Percentiles rank a stretch among this genome's conserved stretches.
These are phyloP conservation scores for Zygotorulaspora sp. DNA, from an alignment of 805 yeast species.

Conservation along the genomic window DNA sequence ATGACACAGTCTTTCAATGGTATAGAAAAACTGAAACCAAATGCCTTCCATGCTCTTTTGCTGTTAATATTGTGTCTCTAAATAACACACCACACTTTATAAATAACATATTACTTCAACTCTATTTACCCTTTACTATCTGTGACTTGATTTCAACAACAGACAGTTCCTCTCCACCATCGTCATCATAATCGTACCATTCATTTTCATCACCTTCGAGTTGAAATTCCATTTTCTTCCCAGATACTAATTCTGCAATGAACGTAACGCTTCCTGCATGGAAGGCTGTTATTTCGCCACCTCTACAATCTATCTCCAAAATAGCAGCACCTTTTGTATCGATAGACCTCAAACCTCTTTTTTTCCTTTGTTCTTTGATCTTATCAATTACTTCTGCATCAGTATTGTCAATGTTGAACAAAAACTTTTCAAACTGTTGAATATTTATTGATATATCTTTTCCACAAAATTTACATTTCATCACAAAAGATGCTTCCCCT, in stretches of 20 bases:
- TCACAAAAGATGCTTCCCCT: conserved; percentile 81
- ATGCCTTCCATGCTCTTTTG: conserved; percentile 2
- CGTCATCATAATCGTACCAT: conserved; percentile 95
- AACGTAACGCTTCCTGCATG: conserved; percentile 44
- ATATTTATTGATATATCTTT: conserved; percentile 29
- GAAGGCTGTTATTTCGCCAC: conserved; percentile 67
- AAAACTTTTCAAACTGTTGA: conserved; percentile 23
- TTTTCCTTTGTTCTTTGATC: conserved; percentile 25
- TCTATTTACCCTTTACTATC: conserved; percentile 39
- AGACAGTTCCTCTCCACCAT: conserved; percentile 72
- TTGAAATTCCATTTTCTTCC: conserved; percentile 26
- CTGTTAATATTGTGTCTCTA: conserved; percentile 4
- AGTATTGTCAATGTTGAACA: conserved; percentile 18
- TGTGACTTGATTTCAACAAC: conserved; percentile 71
- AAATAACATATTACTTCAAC: conserved; percentile 1
- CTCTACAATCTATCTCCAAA: conserved; percentile 78
- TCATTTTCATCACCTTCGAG: conserved; percentile 76
- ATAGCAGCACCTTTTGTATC: conserved; percentile 35
- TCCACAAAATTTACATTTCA: conserved; percentile 66
- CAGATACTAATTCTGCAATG: conserved; percentile 22
- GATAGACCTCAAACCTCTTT: conserved; percentile 24
- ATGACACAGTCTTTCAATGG: conserved; percentile 3
- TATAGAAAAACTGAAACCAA: conserved; percentile 2
- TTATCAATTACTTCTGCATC: conserved; percentile 16
- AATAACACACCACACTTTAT: conserved; percentile 4